Conservation (phyloP, 2,329 filamentous ascomycete genomes). For the Aspergillus brasiliensis region DNA sequence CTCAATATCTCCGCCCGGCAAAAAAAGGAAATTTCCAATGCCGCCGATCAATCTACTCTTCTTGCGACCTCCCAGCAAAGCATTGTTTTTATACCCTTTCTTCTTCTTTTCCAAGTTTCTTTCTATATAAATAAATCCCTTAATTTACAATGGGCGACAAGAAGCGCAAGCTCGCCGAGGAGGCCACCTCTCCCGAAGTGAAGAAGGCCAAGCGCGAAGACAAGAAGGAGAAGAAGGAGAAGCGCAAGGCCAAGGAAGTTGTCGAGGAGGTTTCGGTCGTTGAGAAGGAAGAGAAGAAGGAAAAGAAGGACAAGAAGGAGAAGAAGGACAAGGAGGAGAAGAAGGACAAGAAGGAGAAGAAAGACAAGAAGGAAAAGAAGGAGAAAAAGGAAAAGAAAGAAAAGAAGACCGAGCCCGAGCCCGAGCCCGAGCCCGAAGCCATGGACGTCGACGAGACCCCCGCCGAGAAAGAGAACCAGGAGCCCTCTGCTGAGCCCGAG, state of each 20-base stretch:
- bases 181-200: conserved; percentile 29
- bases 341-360: conserved; percentile 32
- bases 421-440: conserved; percentile 14
- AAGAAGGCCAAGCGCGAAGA: conserved; percentile 39
- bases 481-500: conserved; percentile 1
- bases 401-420: conserved; percentile 4
- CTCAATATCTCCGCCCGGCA: conserved; percentile 26
- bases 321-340: conserved; percentile 29
- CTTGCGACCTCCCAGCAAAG: conserved; percentile 7
- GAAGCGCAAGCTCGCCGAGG: conserved; percentile 43
- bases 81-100: conserved; percentile 3
- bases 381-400: conserved; percentile 27
- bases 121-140: neutral
- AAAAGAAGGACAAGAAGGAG: conserved; percentile 24
- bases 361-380: conserved; percentile 30
- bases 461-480: conserved; percentile 5
- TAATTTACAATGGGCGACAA: conserved; percentile 37
- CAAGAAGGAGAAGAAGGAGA: conserved; percentile 28
- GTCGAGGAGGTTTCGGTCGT: conserved; percentile 8
- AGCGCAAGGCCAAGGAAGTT: conserved; percentile 16
- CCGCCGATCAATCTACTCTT: conserved; percentile 29
- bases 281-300: conserved; percentile 32
- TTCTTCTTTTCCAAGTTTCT: neutral
- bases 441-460: conserved; percentile 20
- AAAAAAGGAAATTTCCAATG: conserved; percentile 33